Conservation (phyloP, 2,329 filamentous ascomycete genomes). For the Fusarium brachygibbosum region DNA sequence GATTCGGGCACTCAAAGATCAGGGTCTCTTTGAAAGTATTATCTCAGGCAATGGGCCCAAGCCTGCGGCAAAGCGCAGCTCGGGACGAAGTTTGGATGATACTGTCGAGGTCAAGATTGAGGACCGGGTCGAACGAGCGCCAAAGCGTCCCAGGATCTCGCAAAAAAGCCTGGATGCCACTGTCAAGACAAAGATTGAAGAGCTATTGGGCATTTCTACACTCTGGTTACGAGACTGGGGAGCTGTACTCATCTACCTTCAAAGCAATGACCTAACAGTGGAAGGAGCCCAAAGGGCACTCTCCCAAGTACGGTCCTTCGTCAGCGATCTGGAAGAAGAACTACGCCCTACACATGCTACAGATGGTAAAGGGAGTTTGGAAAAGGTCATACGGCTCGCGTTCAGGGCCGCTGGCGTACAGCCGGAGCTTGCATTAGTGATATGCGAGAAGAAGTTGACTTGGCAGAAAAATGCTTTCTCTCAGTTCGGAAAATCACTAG, state of each 20-base stretch:
- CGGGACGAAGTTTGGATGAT: too few relatives aligned
- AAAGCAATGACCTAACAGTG: accelerated
- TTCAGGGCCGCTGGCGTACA: not conserved
- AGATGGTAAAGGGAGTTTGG: not conserved
- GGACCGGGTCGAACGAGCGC: accelerated
- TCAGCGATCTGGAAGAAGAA: not conserved
- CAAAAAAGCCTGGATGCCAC: accelerated
- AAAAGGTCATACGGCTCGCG: not conserved
- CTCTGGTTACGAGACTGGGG: not conserved
- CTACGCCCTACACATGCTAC: accelerated
- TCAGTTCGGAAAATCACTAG: not conserved
- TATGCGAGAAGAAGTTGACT: accelerated
- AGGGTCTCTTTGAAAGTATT: too few relatives aligned
- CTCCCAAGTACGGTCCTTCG: not conserved
- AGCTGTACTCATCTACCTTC: accelerated
- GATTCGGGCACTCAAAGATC: too few relatives aligned
- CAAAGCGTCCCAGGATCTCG: accelerated
- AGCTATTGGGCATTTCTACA: accelerated
- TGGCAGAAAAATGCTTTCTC: not conserved
- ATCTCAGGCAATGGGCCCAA: too few relatives aligned
- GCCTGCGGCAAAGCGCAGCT: too few relatives aligned
- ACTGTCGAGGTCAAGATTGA: too few relatives aligned
- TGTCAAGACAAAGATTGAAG: accelerated
- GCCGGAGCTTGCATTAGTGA: accelerated
- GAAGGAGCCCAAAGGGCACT: not conserved